Evolutionary conservation across 2,329 filamentous ascomycete genomes (phyloP).

Genomic region (Biscogniauxia mediterranea): DNA sequence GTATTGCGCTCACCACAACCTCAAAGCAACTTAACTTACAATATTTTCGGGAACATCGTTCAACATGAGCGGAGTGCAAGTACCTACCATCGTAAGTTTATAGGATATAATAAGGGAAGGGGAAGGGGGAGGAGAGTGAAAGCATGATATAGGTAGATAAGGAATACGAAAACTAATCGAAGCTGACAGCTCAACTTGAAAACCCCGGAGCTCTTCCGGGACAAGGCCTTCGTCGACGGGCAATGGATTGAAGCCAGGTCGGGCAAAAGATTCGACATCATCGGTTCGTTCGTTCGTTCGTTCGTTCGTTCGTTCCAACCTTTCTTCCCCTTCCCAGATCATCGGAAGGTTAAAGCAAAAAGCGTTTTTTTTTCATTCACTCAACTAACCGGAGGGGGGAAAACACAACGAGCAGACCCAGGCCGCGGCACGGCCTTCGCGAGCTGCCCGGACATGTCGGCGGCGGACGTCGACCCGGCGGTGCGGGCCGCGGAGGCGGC

Average conservation of each 20-base stretch:
- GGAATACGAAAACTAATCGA: slow-evolving; percentile 1
- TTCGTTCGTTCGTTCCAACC: slow-evolving; percentile 31
- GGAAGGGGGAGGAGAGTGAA: background rate
- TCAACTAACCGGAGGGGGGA: too few relatives aligned
- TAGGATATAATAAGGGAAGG: background rate
- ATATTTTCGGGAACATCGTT: background rate
- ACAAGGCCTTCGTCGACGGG: slow-evolving; percentile 52
- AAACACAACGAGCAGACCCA: slow-evolving; percentile 38
- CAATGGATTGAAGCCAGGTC: slow-evolving; percentile 55
- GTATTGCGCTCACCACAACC: background rate
- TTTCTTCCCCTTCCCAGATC: background rate
- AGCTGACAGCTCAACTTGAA: slow-evolving; percentile 42
- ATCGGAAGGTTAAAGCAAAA: background rate
- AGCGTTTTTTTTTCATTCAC: too few relatives aligned
- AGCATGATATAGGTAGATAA: background rate
- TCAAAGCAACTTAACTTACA: background rate
- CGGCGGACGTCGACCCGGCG: slow-evolving; percentile 60
- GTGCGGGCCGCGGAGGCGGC: slow-evolving; percentile 59
- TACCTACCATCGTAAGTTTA: background rate
- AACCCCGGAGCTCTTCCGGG: slow-evolving; percentile 52
- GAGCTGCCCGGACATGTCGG: slow-evolving; percentile 42
- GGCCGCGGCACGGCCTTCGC: slow-evolving; percentile 41
- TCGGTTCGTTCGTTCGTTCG: slow-evolving; percentile 40
- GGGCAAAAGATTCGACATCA: slow-evolving; percentile 55
- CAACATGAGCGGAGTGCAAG: background rate